Conservation (phyloP, 257 asterid genomes). For the Fraxinus cuspidata region DNA sequence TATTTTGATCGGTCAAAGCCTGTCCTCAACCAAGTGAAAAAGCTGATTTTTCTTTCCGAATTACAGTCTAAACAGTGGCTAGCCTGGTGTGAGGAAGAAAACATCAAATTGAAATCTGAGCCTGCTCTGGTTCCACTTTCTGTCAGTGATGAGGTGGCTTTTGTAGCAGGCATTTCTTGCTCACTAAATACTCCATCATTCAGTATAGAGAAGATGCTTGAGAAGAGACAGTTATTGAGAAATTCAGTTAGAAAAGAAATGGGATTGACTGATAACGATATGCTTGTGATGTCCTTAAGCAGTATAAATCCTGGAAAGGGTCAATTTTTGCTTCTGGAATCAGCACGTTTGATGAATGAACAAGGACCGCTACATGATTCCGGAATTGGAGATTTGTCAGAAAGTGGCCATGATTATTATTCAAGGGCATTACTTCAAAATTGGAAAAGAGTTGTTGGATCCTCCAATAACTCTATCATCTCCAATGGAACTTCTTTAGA, state of each 20-base stretch:
- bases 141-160: constrained; percentile 90
- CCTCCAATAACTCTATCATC: constrained; percentile 23
- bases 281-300: constrained; percentile 74
- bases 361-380: constrained; percentile 36
- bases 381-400: constrained; percentile 28
- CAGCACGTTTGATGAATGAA: constrained; percentile 60
- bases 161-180: constrained; percentile 80
- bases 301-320: constrained; percentile 99
- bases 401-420: constrained; percentile 48
- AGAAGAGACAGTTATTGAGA: constrained; percentile 62
- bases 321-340: constrained; percentile 80
- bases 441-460: constrained; percentile 27
- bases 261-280: constrained; percentile 79
- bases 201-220: constrained; percentile 73
- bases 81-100: constrained; percentile 89
- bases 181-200: constrained; percentile 77
- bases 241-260: constrained; percentile 73
- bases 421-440: constrained; percentile 57
- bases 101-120: constrained; percentile 66
- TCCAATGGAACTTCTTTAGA: constrained; percentile 19
- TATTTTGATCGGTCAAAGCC: constrained; percentile 85
- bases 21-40: constrained; percentile 75
- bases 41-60: constrained; percentile 81
- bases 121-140: constrained; percentile 85
- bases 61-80: constrained; percentile 87